Evolutionary conservation across 768 basidiomycete species (phyloP), one percentile per base, ranked within the genome.

Genomic region (Leccinum fibrillosum): DNA sequence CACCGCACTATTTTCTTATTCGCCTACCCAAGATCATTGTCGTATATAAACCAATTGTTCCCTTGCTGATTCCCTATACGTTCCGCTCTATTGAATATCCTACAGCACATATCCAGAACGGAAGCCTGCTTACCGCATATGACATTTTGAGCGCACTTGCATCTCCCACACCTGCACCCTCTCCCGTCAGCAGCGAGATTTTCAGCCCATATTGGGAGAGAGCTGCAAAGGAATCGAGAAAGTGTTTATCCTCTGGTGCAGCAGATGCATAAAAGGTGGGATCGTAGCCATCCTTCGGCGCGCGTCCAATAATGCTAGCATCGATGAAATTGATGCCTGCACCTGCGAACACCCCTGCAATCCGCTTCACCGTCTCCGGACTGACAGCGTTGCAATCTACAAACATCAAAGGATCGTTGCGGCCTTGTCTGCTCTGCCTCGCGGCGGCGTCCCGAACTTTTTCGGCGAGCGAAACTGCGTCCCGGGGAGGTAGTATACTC

Each of bases 131-230:
- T 54, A 85, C 84, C 51, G 80, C 81, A 69, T 86, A 84, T 19
- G 82, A 82, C 84, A 85, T 84, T 70, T 86, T 86, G 58, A 86
- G 66, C 5, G 82, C 83, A 59, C 84, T 86, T 2, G 83, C 85
- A 61, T 81, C 82, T 5, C 85, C 83, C 23, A 83, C 72, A 2
- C 78, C 78, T 1, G 74, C 74, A 28, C 77, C 80, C 54, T 81
- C 78, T 23, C 79, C 81, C 45, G 66, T 75, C 62, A 86, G 63
- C 3, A 74, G 66, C 15, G 75, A 77, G 10, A 82, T 69, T 63
- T 77, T 80, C 21, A 83, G 63, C 4, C 83, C 83, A 53, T 74
- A 76, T 55, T 73, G 63, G 15, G 74, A 69, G n/a, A 82, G 66
- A 1, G 56, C 66, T 19, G 63, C 75, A 55, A 85, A 83, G 30